Conservation (phyloP, 2,329 filamentous ascomycete genomes). For the Aspergillus unguis region DNA sequence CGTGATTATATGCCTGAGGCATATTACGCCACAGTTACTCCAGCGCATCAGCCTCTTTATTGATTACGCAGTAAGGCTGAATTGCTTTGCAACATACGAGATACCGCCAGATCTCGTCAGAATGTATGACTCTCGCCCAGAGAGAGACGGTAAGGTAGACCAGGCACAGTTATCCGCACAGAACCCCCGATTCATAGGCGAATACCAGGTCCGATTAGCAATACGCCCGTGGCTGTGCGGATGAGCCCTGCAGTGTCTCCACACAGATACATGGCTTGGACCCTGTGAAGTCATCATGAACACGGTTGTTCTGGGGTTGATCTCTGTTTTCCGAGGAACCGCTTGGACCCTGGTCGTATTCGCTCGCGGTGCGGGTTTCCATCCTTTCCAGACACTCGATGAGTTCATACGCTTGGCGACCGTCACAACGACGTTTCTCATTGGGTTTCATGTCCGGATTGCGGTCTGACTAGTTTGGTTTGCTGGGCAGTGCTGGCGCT, state of each 20-base stretch:
- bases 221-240: no score
- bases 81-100: no score
- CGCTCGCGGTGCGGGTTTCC: not conserved
- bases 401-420: conserved; percentile 1
- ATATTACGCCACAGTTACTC: no score
- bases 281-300: conserved; percentile 2
- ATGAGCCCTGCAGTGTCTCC: not conserved
- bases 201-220: no score
- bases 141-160: no score
- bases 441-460: not conserved
- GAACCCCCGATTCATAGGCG: no score
- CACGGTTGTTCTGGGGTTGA: not conserved
- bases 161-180: no score
- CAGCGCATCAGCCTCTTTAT: no score
- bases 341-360: not conserved
- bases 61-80: no score
- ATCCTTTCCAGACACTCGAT: not conserved
- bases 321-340: not conserved
- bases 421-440: not conserved
- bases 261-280: not conserved
- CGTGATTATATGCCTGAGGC: no score
- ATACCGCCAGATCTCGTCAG: no score
- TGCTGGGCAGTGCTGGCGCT: not conserved
- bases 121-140: no score
- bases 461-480: not conserved